These are phyloP conservation scores for Cladochytrium replicatum DNA, from an alignment of 192 early-diverging fungal species.

Conservation along the genomic window DNA sequence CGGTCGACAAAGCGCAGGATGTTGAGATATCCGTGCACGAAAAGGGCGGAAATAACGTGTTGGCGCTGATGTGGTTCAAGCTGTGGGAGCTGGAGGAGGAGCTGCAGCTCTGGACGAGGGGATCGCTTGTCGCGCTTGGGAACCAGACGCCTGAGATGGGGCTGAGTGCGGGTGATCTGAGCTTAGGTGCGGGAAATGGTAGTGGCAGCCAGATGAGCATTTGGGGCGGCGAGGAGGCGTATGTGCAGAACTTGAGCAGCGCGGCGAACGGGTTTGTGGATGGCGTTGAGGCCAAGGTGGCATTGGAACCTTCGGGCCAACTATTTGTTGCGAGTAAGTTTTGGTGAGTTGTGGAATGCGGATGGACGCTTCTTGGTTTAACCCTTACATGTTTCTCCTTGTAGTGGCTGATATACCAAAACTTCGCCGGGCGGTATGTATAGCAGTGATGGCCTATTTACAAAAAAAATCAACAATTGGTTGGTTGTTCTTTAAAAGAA, in stretches of 20 bases:
- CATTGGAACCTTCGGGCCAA: slow-evolving; percentile 76
- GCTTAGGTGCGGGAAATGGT: slow-evolving; percentile 1
- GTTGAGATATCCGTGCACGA: slow-evolving; percentile 89
- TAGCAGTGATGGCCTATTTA: slow-evolving; percentile 3
- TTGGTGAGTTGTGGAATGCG: too few species aligned
- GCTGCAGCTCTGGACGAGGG: slow-evolving; percentile 13
- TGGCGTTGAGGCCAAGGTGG: slow-evolving; percentile 61
- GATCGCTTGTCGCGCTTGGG: not conserved
- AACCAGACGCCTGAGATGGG: not conserved
- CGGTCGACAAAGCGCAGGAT: slow-evolving; percentile 83
- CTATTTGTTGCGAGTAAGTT: slow-evolving; percentile 66
- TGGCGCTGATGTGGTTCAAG: slow-evolving; percentile 88
- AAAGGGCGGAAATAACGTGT: slow-evolving; percentile 51
- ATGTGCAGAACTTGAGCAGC: too few species aligned
- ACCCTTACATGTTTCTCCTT: not conserved
- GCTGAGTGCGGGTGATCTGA: not conserved
- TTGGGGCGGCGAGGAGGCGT: too few species aligned
- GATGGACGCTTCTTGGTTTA: too few species aligned
- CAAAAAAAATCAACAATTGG: not conserved
- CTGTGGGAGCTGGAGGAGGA: slow-evolving; percentile 88
- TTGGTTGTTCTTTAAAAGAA: not conserved
- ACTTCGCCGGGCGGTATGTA: not conserved
- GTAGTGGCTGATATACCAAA: not conserved
- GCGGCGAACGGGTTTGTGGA: slow-evolving; percentile 16
- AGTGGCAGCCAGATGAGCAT: slow-evolving; percentile 25